phyloP scores from a whole-genome alignment of 768 basidiomycete species.

The Cystobasidium ongulense region DNA sequence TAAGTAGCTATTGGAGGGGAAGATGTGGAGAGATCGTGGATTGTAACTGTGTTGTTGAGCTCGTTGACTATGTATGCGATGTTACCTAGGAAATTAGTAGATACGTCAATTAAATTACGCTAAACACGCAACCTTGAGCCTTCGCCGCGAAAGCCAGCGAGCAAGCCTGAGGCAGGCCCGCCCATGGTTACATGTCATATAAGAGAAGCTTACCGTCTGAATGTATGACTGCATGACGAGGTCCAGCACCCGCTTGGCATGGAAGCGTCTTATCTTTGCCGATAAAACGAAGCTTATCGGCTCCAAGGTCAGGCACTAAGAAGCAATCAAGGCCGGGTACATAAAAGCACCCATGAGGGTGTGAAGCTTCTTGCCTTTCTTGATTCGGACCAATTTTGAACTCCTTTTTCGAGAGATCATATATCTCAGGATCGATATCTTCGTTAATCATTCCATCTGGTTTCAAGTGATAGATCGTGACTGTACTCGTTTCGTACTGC shows the following conservation, averaged over 20 bases:
- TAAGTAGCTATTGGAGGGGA: conserved; percentile 40
- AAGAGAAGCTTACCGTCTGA: conserved; percentile 50
- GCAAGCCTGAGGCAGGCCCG: background rate
- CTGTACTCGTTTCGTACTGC: conserved; percentile 14
- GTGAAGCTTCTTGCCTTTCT: conserved; percentile 62
- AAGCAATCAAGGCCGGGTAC: conserved; percentile 54
- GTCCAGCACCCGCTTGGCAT: conserved; percentile 58
- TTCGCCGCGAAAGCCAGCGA: background rate
- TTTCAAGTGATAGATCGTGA: background rate
- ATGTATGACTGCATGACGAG: conserved; percentile 58
- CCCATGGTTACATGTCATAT: too few species aligned
- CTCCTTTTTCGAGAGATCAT: background rate
- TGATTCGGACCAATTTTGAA: conserved; percentile 54
- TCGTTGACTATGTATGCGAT: conserved; percentile 62
- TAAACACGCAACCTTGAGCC: background rate
- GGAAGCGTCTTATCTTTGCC: conserved; percentile 49
- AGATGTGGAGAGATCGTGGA: conserved; percentile 49
- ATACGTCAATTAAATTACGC: background rate
- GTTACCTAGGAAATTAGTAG: conserved; percentile 49
- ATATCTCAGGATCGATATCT: background rate
- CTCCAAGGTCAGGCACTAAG: conserved; percentile 67
- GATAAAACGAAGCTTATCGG: conserved; percentile 60
- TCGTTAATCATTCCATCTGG: conserved; percentile 6
- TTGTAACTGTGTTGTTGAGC: conserved; percentile 55
- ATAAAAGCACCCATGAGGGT: conserved; percentile 65